Evolutionary conservation across 1,139 yeast species (phyloP).

Genomic region (Meyerozyma carpophila): DNA sequence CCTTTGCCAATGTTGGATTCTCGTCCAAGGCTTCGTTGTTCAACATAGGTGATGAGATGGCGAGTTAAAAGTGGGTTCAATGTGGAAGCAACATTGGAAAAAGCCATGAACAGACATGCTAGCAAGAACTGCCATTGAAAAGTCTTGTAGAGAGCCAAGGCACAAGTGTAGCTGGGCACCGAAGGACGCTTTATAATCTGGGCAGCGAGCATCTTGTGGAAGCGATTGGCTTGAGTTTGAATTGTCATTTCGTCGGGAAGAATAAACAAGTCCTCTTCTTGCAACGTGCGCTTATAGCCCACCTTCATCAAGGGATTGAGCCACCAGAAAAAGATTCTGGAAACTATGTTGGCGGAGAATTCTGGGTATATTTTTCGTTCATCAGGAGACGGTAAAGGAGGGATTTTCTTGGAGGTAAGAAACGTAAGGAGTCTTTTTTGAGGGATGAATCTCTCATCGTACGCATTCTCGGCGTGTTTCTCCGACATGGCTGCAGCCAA

Average conservation of each 20-base stretch:
- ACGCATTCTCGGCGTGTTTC: not conserved
- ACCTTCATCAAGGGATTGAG: slow-evolving; percentile 10
- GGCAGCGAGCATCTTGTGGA: not conserved
- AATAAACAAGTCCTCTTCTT: slow-evolving; percentile 9
- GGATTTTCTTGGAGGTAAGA: slow-evolving; percentile 26
- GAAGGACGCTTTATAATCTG: not conserved
- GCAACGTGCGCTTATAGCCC: slow-evolving; percentile 12
- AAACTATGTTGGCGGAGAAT: slow-evolving; percentile 23
- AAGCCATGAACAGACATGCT: slow-evolving; percentile 7
- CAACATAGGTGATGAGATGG: slow-evolving; percentile 10
- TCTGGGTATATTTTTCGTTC: slow-evolving; percentile 45
- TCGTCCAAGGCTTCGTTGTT: slow-evolving; percentile 4
- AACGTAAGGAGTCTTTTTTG: slow-evolving; percentile 14
- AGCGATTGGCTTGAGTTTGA: not conserved
- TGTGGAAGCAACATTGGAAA: slow-evolving; percentile 6
- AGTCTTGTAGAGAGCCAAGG: slow-evolving; percentile 8
- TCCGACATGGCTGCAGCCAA: not conserved
- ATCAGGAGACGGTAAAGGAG: slow-evolving; percentile 48
- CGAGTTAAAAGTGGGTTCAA: slow-evolving; percentile 10
- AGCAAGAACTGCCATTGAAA: slow-evolving; percentile 8
- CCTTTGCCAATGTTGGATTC: slow-evolving; percentile 5
- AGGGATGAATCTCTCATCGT: not conserved
- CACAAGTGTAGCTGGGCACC: not conserved
- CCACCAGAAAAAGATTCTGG: slow-evolving; percentile 24
- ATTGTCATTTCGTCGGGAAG: slow-evolving; percentile 5